These are phyloP conservation scores for Orbilia oligospora DNA, from an alignment of 2,329 filamentous ascomycete species.

Conservation along the genomic window DNA sequence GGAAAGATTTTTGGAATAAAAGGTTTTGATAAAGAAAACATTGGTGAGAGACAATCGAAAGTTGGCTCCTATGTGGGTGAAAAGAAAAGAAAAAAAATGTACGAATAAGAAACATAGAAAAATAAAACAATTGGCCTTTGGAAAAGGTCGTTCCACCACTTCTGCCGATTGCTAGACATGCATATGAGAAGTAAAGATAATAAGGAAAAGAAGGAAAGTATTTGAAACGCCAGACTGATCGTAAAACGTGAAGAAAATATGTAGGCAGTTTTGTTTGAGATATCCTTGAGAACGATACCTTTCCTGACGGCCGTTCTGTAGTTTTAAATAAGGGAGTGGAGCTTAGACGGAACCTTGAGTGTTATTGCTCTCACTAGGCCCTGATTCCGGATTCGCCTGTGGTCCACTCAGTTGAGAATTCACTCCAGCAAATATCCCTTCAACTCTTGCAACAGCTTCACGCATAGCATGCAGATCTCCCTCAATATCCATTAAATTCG, in stretches of 20 bases:
- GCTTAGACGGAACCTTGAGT: background rate
- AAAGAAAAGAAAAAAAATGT: too few species aligned
- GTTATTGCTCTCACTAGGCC: background rate
- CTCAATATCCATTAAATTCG: background rate
- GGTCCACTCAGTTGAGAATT: background rate
- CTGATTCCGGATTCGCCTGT: background rate
- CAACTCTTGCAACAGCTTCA: background rate
- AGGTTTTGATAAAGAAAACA: background rate
- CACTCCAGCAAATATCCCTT: background rate
- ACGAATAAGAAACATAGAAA: background rate
- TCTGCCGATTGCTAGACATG: background rate
- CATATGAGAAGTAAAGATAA: background rate
- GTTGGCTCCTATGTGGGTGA: background rate
- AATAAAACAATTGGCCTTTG: background rate
- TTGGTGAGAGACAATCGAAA: background rate
- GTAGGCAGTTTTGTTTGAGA: background rate
- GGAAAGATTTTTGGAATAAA: background rate
- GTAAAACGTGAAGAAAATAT: background rate
- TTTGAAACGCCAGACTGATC: background rate
- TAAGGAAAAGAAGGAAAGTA: background rate
- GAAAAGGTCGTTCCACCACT: background rate
- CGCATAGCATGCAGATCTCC: background rate
- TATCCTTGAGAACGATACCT: background rate
- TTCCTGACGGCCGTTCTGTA: background rate
- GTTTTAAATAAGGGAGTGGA: background rate